A percentile compares a stretch with the other conserved stretches of the same genome.
Evolutionary conservation across 2,329 filamentous ascomycete species (phyloP).

Genomic region (Phyllosticta citriasiana): DNA sequence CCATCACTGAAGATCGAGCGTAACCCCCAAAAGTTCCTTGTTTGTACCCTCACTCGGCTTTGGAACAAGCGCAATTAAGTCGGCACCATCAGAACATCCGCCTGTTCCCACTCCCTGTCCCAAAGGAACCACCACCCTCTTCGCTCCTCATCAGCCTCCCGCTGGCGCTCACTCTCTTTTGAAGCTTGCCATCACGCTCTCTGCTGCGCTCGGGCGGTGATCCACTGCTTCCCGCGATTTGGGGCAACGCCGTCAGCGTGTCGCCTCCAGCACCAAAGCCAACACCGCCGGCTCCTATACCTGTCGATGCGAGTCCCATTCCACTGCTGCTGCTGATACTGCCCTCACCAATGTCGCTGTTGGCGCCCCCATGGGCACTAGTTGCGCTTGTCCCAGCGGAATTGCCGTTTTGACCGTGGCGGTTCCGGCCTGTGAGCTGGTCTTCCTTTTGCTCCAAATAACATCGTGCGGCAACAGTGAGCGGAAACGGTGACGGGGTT

Average conservation of each 20-base stretch:
- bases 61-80: not conserved
- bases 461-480: conserved; percentile 67
- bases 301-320: conserved; percentile 11
- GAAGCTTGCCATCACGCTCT: conserved; percentile 26
- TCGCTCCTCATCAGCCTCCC: conserved; percentile 33
- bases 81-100: conserved; percentile 8
- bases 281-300: conserved; percentile 36
- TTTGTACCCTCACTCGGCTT: not conserved
- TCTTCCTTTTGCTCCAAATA: conserved; percentile 74
- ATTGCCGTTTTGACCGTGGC: not conserved
- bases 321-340: not conserved
- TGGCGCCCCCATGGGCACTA: not conserved
- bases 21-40: not conserved
- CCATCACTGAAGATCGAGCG: not conserved
- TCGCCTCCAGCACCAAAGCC: conserved; percentile 44
- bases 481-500: conserved; percentile 67
- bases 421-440: conserved; percentile 27
- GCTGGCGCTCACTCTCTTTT: conserved; percentile 30
- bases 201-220: conserved; percentile 28
- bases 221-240: conserved; percentile 34
- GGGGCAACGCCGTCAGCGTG: conserved; percentile 52
- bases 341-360: not conserved
- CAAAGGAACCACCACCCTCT: conserved; percentile 21
- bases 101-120: conserved; percentile 12
- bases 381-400: not conserved